phyloP scores from a whole-genome alignment of 768 basidiomycete species.

The Russula sp. region DNA sequence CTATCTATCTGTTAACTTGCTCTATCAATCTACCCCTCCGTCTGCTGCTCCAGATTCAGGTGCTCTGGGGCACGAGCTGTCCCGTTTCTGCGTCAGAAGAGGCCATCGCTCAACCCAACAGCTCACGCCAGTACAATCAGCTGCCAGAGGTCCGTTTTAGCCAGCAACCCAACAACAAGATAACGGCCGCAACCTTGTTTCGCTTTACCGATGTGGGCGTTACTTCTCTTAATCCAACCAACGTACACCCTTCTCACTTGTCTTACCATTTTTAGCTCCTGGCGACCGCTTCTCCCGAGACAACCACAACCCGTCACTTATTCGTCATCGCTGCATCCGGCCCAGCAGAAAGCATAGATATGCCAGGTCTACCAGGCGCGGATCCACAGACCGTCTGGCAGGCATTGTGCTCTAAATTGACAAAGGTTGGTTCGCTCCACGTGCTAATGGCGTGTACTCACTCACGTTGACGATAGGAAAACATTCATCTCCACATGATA shows the following conservation, averaged over 20 bases:
- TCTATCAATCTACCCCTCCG: background rate
- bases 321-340: constrained; percentile 23
- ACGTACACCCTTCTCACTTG: background rate
- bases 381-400: constrained; percentile 16
- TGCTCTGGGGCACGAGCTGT: constrained; percentile 19
- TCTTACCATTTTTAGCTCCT: constrained; percentile 18
- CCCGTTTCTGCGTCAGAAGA: constrained; percentile 20
- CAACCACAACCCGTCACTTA: constrained; percentile 22
- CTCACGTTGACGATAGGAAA: constrained; percentile 18
- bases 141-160: constrained; percentile 23
- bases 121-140: constrained; percentile 19
- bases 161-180: constrained; percentile 19
- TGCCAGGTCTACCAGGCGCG: constrained; percentile 11
- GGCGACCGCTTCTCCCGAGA: constrained; percentile 6
- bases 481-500: constrained; percentile 26
- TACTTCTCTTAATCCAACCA: background rate
- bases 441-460: constrained; percentile 7
- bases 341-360: constrained; percentile 17
- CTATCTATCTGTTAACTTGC: background rate
- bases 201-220: constrained; percentile 19
- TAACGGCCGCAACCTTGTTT: constrained; percentile 21
- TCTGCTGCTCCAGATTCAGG: constrained; percentile 18
- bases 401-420: constrained; percentile 12
- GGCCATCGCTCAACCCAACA: constrained; percentile 13
- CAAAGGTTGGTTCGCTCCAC: constrained; percentile 17